Percentiles rank a stretch among this genome's conserved stretches.
These are phyloP conservation scores for Cadophora sp. DNA, from an alignment of 2,329 filamentous ascomycete species.

Conservation along the genomic window DNA sequence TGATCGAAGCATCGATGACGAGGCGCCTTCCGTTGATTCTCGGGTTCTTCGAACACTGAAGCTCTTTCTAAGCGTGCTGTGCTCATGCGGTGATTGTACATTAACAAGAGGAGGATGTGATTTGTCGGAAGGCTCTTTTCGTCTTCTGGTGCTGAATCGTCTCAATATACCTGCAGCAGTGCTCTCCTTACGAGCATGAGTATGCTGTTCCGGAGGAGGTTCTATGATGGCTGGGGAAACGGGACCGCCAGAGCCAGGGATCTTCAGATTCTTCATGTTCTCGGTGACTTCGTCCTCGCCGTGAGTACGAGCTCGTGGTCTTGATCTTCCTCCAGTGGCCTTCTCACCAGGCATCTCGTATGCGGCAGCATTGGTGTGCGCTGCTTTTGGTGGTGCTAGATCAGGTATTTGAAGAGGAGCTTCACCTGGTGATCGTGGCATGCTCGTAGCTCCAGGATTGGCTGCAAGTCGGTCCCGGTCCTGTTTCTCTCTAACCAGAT, in stretches of 20 bases:
- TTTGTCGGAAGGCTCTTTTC: conserved; percentile 65
- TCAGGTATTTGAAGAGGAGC: conserved; percentile 69
- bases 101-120: conserved; percentile 76
- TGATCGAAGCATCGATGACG: conserved; percentile 56
- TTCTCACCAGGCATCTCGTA: conserved; percentile 93
- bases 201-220: conserved; percentile 62
- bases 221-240: conserved; percentile 58
- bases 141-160: conserved; percentile 87
- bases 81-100: conserved; percentile 78
- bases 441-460: conserved; percentile 64
- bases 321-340: conserved; percentile 80
- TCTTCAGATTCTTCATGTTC: conserved; percentile 69
- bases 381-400: conserved; percentile 80
- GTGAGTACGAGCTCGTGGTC: conserved; percentile 88
- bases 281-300: conserved; percentile 91
- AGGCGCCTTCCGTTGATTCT: conserved; percentile 56
- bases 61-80: conserved; percentile 76
- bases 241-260: conserved; percentile 55
- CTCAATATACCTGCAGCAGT: conserved; percentile 83
- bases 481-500: conserved; percentile 93
- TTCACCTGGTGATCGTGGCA: conserved; percentile 63
- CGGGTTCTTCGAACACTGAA: conserved; percentile 78
- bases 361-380: conserved; percentile 83
- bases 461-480: conserved; percentile 71
- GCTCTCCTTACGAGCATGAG: conserved; percentile 76